phyloP scores from a whole-genome alignment of 2,329 filamentous ascomycete species.

The Emmonsia crescens region DNA sequence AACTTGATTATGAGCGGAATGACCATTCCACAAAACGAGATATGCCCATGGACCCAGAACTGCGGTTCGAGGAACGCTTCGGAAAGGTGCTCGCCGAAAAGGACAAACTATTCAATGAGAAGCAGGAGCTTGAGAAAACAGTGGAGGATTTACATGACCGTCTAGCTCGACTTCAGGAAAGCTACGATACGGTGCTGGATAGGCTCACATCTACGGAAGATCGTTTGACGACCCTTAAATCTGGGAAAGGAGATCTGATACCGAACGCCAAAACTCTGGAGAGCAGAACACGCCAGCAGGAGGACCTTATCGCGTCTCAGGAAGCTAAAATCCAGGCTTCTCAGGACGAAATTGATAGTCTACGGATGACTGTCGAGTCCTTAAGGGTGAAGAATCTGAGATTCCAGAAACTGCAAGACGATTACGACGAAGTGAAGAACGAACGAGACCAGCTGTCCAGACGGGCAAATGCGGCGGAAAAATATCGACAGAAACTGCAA shows the following conservation, averaged over 20 bases:
- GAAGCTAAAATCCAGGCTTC: constrained; percentile 53
- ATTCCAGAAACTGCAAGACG: constrained; percentile 38
- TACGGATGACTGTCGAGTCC: constrained; percentile 35
- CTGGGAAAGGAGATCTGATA: constrained; percentile 38
- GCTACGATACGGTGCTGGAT: constrained; percentile 36
- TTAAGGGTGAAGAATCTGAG: constrained; percentile 36
- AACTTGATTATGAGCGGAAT: constrained; percentile 28
- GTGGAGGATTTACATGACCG: constrained; percentile 46
- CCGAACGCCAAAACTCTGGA: constrained; percentile 33
- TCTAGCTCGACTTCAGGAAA: constrained; percentile 47
- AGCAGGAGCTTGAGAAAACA: constrained; percentile 38
- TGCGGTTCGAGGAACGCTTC: constrained; percentile 39
- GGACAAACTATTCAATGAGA: constrained; percentile 46
- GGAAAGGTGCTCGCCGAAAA: constrained; percentile 43
- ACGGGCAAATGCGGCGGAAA: constrained; percentile 40
- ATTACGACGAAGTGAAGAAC: constrained; percentile 40
- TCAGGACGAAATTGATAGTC: constrained; percentile 34
- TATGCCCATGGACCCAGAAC: constrained; percentile 32
- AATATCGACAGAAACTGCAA: constrained; percentile 40
- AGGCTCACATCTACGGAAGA: constrained; percentile 38
- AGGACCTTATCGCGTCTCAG: constrained; percentile 59
- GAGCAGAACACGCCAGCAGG: constrained; percentile 47
- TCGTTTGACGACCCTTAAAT: constrained; percentile 42
- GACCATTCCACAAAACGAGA: constrained; percentile 23
- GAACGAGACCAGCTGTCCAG: constrained; percentile 36